phyloP scores from a whole-genome alignment of 164 flowering plant genomes.

The Piper betle region DNA sequence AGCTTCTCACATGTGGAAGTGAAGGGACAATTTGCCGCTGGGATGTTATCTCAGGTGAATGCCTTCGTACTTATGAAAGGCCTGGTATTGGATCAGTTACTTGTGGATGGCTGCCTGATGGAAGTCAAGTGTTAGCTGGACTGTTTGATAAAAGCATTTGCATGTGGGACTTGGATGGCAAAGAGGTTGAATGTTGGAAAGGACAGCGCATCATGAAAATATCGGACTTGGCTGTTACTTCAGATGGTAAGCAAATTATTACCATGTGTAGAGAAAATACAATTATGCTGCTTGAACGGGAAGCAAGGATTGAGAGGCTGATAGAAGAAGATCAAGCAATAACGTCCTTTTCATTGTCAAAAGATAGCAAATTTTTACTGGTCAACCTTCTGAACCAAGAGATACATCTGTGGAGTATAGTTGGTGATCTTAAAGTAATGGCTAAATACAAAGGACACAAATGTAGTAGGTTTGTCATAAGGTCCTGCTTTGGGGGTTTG shows the following conservation, averaged over 20 bases:
- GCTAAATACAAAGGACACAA: conserved; percentile 65
- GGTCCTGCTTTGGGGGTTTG: conserved; percentile 81
- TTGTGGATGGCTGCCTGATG: conserved; percentile 84
- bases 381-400: conserved; percentile 64
- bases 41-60: conserved; percentile 66
- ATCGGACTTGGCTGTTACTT: conserved; percentile 62
- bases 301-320: conserved; percentile 32
- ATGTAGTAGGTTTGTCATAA: conserved; percentile 48
- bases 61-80: conserved; percentile 62
- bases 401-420: conserved; percentile 70
- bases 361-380: conserved; percentile 39
- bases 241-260: conserved; percentile 56
- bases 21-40: conserved; percentile 66
- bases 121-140: conserved; percentile 44
- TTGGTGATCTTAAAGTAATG: conserved; percentile 33
- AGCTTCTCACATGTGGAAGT: conserved; percentile 74
- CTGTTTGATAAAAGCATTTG: conserved; percentile 66
- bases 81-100: conserved; percentile 43
- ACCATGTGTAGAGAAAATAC: conserved; percentile 44
- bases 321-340: conserved; percentile 50
- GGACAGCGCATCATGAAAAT: conserved; percentile 51
- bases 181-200: conserved; percentile 62
- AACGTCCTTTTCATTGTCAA: conserved; percentile 62
- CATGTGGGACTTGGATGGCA: conserved; percentile 85
- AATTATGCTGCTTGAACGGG: conserved; percentile 44